Base-by-base conservation (phyloP, 768 basidiomycete genomes). In the Xerocomellus chrysenteron region DNA sequence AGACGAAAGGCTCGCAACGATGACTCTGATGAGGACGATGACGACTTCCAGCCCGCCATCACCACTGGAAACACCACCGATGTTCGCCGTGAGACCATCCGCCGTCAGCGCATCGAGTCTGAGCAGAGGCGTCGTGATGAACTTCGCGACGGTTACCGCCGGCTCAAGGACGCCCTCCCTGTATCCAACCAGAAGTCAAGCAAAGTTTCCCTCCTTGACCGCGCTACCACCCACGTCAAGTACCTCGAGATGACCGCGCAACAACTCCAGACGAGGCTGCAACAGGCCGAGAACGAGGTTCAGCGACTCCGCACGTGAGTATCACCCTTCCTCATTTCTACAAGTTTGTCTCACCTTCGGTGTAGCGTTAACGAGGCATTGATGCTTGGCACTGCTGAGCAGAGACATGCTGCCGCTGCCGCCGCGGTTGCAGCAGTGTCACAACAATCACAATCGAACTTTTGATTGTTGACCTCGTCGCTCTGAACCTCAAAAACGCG, bases 61-160 rank as follows among this genome's bases (percentile, higher is more conserved):
- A 63, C 73, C 35, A 68, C 76, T 55, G 73, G 79, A 57, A 75
- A 69, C 64, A 75, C 72, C 58, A 80, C 81, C 68, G 88, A 88
- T 68, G 79, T 79, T 75, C 90, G 91, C 74, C 89, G 92, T 69
- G 92, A 94, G 79, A 90, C 90, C 54, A 90, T 94, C 66, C 90
- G 92, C 70, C 85, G 86, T 70, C 91, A 93, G 78, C 90, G 92
- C 75, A 94, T 94, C 77, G 92, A 94, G 80, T 92, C 91, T 26
- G 92, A 94, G 78, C 90, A 95, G 79, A 80, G 92, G 63, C 83
- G 94, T 63, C 85, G 94, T 39, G 92, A 95, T 66, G 94, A 96
- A 75, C 89, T 96, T 69, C 81, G 94, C 54, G 93, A 96, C 55
- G 93, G 92, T 57, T 96, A 95, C 75, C 84, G 87, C 65, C 83